Percentiles rank a stretch among this genome's conserved stretches.
phyloP scores from a whole-genome alignment of 139 green algal species.

The Dunaliella primolecta region DNA sequence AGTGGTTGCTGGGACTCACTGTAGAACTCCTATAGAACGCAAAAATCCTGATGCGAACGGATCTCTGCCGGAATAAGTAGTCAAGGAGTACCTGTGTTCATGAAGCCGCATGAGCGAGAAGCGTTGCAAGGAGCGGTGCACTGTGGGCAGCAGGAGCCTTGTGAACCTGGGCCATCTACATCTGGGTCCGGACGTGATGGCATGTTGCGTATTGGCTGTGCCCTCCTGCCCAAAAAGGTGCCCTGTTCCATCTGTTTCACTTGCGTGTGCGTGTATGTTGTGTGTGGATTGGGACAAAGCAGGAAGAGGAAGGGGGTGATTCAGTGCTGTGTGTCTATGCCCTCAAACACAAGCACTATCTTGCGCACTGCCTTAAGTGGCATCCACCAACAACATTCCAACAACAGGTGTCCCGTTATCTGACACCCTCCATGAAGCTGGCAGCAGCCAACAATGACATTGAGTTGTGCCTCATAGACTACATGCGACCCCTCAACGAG shows the following conservation, averaged over 20 bases:
- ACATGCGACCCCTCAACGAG: slow-evolving; percentile 37
- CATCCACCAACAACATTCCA: too few relatives aligned
- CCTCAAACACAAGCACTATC: too few relatives aligned
- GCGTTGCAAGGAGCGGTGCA: too few relatives aligned
- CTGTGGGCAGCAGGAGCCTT: neutral
- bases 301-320: too few relatives aligned
- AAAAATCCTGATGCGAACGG: too few relatives aligned
- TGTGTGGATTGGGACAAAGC: too few relatives aligned
- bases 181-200: neutral
- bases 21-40: too few relatives aligned
- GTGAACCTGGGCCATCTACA: neutral
- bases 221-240: slow-evolving; percentile 49
- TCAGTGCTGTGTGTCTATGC: too few relatives aligned
- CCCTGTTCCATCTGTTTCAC: neutral
- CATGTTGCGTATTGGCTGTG: slow-evolving; percentile 30
- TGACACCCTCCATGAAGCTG: slow-evolving; percentile 42
- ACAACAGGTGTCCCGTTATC: slow-evolving; percentile 48
- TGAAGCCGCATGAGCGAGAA: too few relatives aligned
- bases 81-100: too few relatives aligned
- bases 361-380: neutral
- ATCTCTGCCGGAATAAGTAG: too few relatives aligned
- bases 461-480: slow-evolving; percentile 52
- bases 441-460: slow-evolving; percentile 45
- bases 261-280: too few relatives aligned
- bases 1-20: neutral